Evolutionary conservation across 495 filamentous ascomycete genomes (phyloP), one percentile per base, ranked within the genome.

Genomic region (Penicillium crystallinum): DNA sequence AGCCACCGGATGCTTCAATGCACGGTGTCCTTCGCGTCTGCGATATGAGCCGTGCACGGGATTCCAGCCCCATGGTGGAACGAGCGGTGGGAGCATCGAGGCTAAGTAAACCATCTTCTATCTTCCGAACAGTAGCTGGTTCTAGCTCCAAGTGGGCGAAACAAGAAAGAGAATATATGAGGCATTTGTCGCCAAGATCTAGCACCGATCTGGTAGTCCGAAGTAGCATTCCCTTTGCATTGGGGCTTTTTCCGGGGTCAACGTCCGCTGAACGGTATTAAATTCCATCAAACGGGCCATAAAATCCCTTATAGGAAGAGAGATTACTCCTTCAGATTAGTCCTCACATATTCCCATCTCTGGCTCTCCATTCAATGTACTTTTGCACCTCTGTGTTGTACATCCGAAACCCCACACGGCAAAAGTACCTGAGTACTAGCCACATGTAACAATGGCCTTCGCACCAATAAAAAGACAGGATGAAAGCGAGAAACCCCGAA

Each of bases 31-130:
- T 38, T 19, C 6, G 22, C 51, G 39, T 22, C 5, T 52, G 49
- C 14, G 21, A 25, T 14, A n/a, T 19, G 38, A 36, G 21, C 41
- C 25, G 35, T 47, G 25, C 38, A 39, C 52, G 36, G 50, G n/a
- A 23, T 22, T 38, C 69, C 60, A 64, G 65, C 30, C 53, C 39
- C 33, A 61, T 66, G 47, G 56, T 45, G 40, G 45, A 56, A 51
- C 58, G 54, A 52, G 49, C 35, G 21, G 48, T 31, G 29, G 4
- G 9, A 23, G 2, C 35, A 27, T 19, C 30, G 43, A 46, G 27
- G 9, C n/a, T n/a, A n/a, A n/a, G n/a, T n/a, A n/a, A n/a, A n/a
- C n/a, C n/a, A n/a, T n/a, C n/a, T n/a, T n/a, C n/a, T n/a, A n/a
- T n/a, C n/a, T n/a, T n/a, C n/a, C n/a, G n/a, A n/a, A n/a, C n/a